phyloP scores from a whole-genome alignment of 1,139 yeast species.

The Pichia sp. region DNA sequence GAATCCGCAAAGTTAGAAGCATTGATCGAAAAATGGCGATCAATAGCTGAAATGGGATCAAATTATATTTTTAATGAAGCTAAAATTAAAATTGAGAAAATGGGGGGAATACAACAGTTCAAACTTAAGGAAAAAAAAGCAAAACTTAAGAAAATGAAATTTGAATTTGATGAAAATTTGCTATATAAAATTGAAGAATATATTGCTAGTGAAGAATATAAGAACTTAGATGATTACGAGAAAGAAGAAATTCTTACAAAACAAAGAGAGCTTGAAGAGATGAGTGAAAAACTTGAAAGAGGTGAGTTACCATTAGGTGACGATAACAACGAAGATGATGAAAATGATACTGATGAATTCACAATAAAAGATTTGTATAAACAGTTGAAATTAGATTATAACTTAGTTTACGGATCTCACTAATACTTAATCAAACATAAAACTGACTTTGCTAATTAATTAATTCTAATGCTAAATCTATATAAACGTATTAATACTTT shows the following conservation, averaged over 20 bases:
- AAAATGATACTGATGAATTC: slow-evolving; percentile 32
- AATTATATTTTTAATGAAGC: slow-evolving; percentile 38
- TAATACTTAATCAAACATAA: no score
- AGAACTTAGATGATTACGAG: slow-evolving; percentile 23
- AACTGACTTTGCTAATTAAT: not conserved
- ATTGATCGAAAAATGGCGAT: slow-evolving; percentile 39
- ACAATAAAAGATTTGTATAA: slow-evolving; percentile 39
- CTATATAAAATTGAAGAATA: slow-evolving; percentile 27
- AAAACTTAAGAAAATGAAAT: slow-evolving; percentile 30
- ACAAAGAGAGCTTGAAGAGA: slow-evolving; percentile 30
- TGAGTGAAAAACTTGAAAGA: slow-evolving; percentile 26
- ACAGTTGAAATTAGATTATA: slow-evolving; percentile 36
- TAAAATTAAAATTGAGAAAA: slow-evolving; percentile 32
- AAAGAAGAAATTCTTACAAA: slow-evolving; percentile 18
- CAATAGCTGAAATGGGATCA: slow-evolving; percentile 38
- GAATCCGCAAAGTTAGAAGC: slow-evolving; percentile 24
- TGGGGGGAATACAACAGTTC: slow-evolving; percentile 44
- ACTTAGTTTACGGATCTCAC: slow-evolving; percentile 30
- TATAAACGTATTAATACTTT: not conserved
- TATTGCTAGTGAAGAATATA: slow-evolving; percentile 29
- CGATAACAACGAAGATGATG: slow-evolving; percentile 25
- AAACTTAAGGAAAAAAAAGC: slow-evolving; percentile 32
- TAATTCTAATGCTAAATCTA: not conserved
- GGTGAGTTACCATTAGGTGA: slow-evolving; percentile 20
- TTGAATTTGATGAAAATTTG: slow-evolving; percentile 32